Evolutionary conservation across 352 stramenopile species (phyloP), one percentile per base, ranked within the genome.

Genomic region (Pythium grandisporangium): DNA sequence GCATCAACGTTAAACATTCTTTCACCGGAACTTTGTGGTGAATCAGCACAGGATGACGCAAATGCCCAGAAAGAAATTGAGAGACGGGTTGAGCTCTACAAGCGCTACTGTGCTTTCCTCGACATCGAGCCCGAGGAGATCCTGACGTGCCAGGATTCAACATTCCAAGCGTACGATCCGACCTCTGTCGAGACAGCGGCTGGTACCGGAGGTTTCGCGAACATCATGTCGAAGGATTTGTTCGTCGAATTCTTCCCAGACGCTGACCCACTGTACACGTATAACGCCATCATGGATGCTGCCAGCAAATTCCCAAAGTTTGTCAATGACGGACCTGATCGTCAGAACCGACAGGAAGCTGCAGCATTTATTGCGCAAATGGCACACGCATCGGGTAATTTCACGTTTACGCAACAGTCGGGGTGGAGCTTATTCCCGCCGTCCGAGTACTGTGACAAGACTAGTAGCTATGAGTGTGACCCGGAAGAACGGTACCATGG

Each of bases 301-400:
- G 38, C 32, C 11, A 33, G 24, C n/a, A 48, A 48, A 38, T 58
- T 53, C 38, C 51, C 51, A 4, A 24, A 30, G 32, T 58, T 58
- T 27, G 51, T 30, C 24, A 53, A 48, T 30, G 37, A 48, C 14
- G 51, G 51, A 36, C 21, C 40, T 20, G 43, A 49, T 20, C 26
- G 4, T 6, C 29, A 43, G 25, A 47, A 58, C 37, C 37, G 38
- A 10, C 38, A 38, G 23, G 51, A 58, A 46, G 36, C 53, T 19
- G 51, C 51, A 2, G 44, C 51, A 13, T 58, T 58, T 24, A 21
- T 58, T 24, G 51, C 43, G 10, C 51, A 58, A 19, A 34, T 58
- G 17, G 30, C 43, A 2, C 37, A 53, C n/a, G 51, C 48, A 12
- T 46, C 43, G 8, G 51, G 45, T n/a, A 39, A 58, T 22, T 42